Percentiles rank a stretch among this genome's conserved stretches.
Evolutionary conservation across 225 moss, liverwort and hornwort species (phyloP).

Genomic region (Antitrichia curtipendula): DNA sequence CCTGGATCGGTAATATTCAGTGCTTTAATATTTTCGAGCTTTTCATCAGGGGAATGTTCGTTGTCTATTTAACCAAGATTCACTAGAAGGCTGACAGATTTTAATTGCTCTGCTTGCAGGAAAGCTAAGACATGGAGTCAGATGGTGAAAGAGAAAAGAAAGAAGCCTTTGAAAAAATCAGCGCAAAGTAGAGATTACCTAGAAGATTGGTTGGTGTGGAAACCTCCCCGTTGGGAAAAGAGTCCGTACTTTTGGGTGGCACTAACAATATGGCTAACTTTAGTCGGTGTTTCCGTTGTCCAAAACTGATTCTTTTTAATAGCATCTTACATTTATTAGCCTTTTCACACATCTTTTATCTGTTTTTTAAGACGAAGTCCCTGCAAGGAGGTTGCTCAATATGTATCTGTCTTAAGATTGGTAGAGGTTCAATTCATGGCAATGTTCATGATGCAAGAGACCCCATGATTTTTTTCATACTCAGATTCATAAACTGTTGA

Average conservation of each 20-base stretch:
- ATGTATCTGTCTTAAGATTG: not conserved
- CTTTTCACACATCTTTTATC: not conserved
- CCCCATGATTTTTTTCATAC: not conserved
- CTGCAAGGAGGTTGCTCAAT: conserved; percentile 4
- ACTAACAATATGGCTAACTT: conserved; percentile 84
- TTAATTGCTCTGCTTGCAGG: conserved; percentile 18
- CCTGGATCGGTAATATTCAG: not conserved
- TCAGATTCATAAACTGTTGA: not conserved
- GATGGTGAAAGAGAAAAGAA: conserved; percentile 46
- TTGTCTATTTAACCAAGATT: not conserved
- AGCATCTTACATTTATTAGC: not conserved
- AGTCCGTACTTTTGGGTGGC: conserved; percentile 99
- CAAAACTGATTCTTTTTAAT: conserved; percentile 49
- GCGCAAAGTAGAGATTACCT: conserved; percentile 59
- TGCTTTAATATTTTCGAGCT: not conserved
- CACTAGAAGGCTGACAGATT: not conserved
- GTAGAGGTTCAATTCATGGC: not conserved
- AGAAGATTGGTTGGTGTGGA: conserved; percentile 95
- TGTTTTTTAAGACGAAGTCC: not conserved
- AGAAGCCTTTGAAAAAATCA: conserved; percentile 44
- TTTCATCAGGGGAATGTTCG: not conserved
- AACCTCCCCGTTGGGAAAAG: conserved; percentile 95
- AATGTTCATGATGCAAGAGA: not conserved
- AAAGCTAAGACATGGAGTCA: conserved; percentile 72
- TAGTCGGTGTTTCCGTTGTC: conserved; percentile 74